Evolutionary conservation across 768 basidiomycete species (phyloP), one percentile per base, ranked within the genome.

Genomic region (Tricholoma terreum): DNA sequence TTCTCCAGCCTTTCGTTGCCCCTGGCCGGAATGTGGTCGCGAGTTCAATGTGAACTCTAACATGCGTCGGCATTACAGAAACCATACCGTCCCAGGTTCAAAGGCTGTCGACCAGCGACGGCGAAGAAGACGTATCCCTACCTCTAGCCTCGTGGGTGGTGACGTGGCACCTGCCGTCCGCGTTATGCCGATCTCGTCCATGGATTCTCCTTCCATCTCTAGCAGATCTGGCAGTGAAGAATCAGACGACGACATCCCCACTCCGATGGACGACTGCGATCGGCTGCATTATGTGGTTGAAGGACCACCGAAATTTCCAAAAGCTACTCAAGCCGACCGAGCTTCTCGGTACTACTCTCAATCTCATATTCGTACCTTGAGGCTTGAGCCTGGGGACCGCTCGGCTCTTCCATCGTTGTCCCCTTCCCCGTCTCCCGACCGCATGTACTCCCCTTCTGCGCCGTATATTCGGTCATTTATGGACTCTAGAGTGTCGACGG

Each of bases 21-120:
- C 87, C 4, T 87, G 77, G 77, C 86, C 85, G 6, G 80, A 84
- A 42, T 91, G 89, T 67, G 86, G 85, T 36, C 80, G 87, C 33
- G 82, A 86, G 58, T 92, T 92, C 72, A 91, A 90, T 61, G 90
- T 90, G 48, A 89, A 90, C 67, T 89, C 87, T 0, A 92, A 92
- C 68, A 92, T 91, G 90, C 80, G 90, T 30, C 77, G 90, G 5
- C 90, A 92, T 64, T 86, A 84, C 67, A 77, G 88, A 45, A 90
- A 88, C 67, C 89, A 91, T 52, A 72, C 71, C 1, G 56, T 72
- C 3, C 71, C 75, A 21, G 71, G 73, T 2, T 58, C 64, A 4
- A 67, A 69, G 33, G 59, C 60, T 10, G 42, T 51, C 8, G 65
- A 66, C 8, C 69, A 69, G 17, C 62, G 63, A 49, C 63, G 67